These are phyloP conservation scores for Chaetomium sp. DNA, from an alignment of 2,329 filamentous ascomycete genomes.

Conservation along the genomic window DNA sequence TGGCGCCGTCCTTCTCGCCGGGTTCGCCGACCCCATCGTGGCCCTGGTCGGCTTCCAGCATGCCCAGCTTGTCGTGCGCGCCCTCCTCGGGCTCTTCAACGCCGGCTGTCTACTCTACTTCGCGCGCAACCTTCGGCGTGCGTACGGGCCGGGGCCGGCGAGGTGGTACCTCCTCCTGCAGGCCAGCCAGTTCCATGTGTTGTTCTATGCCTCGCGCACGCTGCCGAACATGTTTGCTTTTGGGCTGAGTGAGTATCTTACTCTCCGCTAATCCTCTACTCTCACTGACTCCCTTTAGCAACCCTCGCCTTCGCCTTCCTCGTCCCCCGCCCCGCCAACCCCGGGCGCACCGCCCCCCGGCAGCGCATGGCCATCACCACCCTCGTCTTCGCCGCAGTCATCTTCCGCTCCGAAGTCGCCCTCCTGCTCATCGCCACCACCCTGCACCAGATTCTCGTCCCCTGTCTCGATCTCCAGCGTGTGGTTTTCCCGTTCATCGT, in stretches of 20 bases:
- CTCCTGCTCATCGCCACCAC: slow-evolving; percentile 67
- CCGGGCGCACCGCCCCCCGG: slow-evolving; percentile 33
- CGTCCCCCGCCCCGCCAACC: slow-evolving; percentile 32
- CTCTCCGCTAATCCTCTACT: not conserved
- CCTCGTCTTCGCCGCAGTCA: slow-evolving; percentile 69
- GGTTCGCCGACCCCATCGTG: slow-evolving; percentile 61
- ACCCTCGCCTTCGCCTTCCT: slow-evolving; percentile 55
- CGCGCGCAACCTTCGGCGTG: slow-evolving; percentile 52
- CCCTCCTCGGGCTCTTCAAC: slow-evolving; percentile 72
- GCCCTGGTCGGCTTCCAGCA: slow-evolving; percentile 48
- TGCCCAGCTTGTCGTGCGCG: slow-evolving; percentile 61
- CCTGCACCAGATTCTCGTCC: slow-evolving; percentile 54
- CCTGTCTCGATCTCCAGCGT: slow-evolving; percentile 45
- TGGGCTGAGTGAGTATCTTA: slow-evolving; percentile 55
- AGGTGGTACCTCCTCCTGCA: slow-evolving; percentile 77
- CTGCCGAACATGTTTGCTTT: slow-evolving; percentile 97
- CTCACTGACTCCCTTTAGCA: slow-evolving; percentile 38
- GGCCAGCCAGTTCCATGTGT: slow-evolving; percentile 80
- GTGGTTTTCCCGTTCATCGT: slow-evolving; percentile 61
- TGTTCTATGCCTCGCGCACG: slow-evolving; percentile 87
- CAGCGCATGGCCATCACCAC: slow-evolving; percentile 63
- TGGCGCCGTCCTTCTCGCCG: slow-evolving; percentile 70
- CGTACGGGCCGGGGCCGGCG: slow-evolving; percentile 62
- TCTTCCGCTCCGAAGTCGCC: slow-evolving; percentile 87
- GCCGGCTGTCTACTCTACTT: slow-evolving; percentile 62